Base-by-base conservation (phyloP, 2,329 filamentous ascomycete species). In the Ophiocordyceps robertsii region DNA sequence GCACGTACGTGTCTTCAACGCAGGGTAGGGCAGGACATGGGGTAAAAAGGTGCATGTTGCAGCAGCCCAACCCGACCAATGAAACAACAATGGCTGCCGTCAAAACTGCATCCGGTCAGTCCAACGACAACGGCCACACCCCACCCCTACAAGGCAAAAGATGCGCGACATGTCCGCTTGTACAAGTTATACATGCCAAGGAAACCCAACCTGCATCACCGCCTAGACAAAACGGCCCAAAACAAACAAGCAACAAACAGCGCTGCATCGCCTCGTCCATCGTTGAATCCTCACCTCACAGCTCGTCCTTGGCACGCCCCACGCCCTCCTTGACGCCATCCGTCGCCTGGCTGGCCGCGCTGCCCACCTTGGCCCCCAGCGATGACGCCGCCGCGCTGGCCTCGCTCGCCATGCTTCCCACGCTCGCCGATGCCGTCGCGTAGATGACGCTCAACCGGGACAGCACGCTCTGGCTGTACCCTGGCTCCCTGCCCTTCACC, bases 381-480 rank as follows among this genome's bases (percentile, higher is more conserved):
- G 56, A 59, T n/a, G 56, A 49, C 1, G 54, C 59, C 9, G 56
- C 56, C 31, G 52, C 54, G 33, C 55, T 57, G 8, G 60, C 62
- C 27, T 62, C 53, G 42, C 51, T 59, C 10, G 57, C 61, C 36
- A 61, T 46, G 45, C 65, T 70, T 11, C 68, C 69, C 8, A 72
- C 65, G 1, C 69, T 77, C 1, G 76, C 69, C 2, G 73, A 64
- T 1, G 78, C 82, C 0, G 79, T 84, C 21, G 77, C 75, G 54
- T 90, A 92, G 1, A 78, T 83, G 3, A 74, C 80, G 43, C 76
- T 75, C 12, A 94, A 70, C 41, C 82, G 75, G 41, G 68, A 77
- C 61, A 87, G 77, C 3, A 90, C 82, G 45, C 83, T 88, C 54
- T 93, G 84, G 0, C 82, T 88, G 53, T 87, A 93, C 13, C 80